Evolutionary conservation across 108 stramenopile species (phyloP), one percentile per base, ranked within the genome.

Genomic region (Cyclotella baltica): DNA sequence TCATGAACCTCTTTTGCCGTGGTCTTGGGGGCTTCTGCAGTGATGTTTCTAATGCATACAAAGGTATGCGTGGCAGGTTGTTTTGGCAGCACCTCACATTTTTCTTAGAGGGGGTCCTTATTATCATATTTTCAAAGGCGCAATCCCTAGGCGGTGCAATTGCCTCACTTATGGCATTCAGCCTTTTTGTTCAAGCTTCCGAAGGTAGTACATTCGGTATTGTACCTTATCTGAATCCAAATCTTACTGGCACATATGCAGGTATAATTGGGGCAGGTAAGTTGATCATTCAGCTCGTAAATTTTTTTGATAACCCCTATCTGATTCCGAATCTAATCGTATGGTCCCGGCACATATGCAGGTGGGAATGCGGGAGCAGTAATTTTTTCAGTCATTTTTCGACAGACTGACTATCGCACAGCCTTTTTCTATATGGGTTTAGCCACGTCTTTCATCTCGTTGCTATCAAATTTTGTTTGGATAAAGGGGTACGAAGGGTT

Each of bases 361-460:
- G 94, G 94, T 31, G 94, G 94, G 3, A 92, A 90, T 75, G 79
- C 88, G 13, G 94, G 94, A 20, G 86, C 85, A 34, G 89, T 93
- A 10, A 53, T 87, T 35, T 90, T 86, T 55, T 85, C 88, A 16
- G 35, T 87, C 34, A 29, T 75, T 22, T 90, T 93, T 58, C 88
- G 88, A 27, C 63, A 68, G n/a, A 72, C 89, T 43, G 47, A 70
- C 4, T 89, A 90, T 52, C 48, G 80, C 11, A 47, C 67, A 16
- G 88, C 90, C 0, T 90, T 91, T 62, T 76, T 85, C 52, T 68
- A 87, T 70, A 93, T 93, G 92, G 92, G 92, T 28, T 62, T 63
- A 65, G 58, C 63, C 31, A 85, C 88, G 64, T 59, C 88, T 34
- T 83, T 52, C 55, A 74, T 75, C 16, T 75, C 90, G 6, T 47